A percentile compares a stretch with the other conserved stretches of the same genome.
Conservation (phyloP, 2,329 filamentous ascomycete species). For the Ambrosiella xylebori region DNA sequence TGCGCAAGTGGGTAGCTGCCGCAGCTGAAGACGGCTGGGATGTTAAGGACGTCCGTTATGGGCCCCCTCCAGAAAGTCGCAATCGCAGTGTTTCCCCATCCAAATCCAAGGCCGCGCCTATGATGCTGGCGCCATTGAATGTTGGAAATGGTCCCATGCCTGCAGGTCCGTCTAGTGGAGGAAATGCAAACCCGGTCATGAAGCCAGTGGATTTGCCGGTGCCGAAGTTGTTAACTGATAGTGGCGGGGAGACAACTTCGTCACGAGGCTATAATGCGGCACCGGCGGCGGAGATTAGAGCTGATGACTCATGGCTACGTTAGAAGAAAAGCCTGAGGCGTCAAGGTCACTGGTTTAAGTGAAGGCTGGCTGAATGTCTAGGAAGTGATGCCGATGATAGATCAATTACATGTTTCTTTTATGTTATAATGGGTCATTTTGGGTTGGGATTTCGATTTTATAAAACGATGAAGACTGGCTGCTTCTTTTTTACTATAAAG, state of each 20-base stretch:
- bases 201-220: constrained; percentile 10
- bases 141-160: background rate
- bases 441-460: too few species aligned
- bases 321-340: constrained; percentile 7
- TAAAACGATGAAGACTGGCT: too few species aligned
- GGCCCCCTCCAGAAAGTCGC: constrained; percentile 30
- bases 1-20: constrained; percentile 80
- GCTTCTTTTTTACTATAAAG: too few species aligned
- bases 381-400: background rate
- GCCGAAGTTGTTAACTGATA: constrained; percentile 11
- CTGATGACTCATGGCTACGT: constrained; percentile 12
- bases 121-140: constrained; percentile 6
- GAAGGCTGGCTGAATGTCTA: background rate
- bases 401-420: background rate
- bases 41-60: constrained; percentile 61
- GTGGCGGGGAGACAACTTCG: constrained; percentile 9
- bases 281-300: constrained; percentile 8
- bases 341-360: constrained; percentile 2
- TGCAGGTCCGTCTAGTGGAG: background rate
- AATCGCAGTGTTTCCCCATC: constrained; percentile 12
- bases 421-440: too few species aligned
- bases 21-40: constrained; percentile 80
- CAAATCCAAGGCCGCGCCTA: constrained; percentile 8
- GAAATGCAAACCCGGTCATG: background rate
- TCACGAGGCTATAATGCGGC: constrained; percentile 4